These are phyloP conservation scores for Fusarium papillatum DNA, from an alignment of 2,329 filamentous ascomycete species.

Conservation along the genomic window DNA sequence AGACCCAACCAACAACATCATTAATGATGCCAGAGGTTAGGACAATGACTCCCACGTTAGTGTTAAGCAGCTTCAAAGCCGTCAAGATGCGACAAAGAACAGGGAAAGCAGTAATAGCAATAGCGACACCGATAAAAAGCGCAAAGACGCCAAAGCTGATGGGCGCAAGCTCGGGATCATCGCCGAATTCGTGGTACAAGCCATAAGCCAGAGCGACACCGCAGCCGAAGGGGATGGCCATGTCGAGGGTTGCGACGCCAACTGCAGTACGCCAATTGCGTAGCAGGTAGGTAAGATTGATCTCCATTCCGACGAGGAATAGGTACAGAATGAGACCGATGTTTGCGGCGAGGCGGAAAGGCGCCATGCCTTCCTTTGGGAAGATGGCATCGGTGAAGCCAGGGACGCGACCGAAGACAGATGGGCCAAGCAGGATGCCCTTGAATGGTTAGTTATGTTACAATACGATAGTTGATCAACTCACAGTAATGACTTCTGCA, in stretches of 20 bases:
- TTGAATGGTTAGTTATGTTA: background rate
- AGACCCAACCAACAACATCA: conserved; percentile 82
- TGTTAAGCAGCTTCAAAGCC: conserved; percentile 86
- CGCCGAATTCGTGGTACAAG: conserved; percentile 79
- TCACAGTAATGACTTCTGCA: conserved; percentile 80
- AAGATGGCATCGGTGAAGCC: conserved; percentile 84
- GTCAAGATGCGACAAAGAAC: background rate
- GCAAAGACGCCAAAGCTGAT: conserved; percentile 67
- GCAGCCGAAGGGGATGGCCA: conserved; percentile 85
- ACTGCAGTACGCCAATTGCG: conserved; percentile 85
- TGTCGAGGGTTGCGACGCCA: conserved; percentile 83
- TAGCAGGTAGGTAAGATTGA: conserved; percentile 76
- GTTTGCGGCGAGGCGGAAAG: conserved; percentile 83
- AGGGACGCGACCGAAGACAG: conserved; percentile 87
- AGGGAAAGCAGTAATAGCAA: conserved; percentile 74
- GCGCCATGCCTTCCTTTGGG: conserved; percentile 79
- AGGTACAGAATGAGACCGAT: conserved; percentile 87
- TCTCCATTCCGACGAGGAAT: conserved; percentile 91
- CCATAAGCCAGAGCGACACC: conserved; percentile 86
- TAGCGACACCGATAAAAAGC: conserved; percentile 88
- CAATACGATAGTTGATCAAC: background rate
- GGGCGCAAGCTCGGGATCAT: conserved; percentile 52
- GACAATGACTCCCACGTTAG: conserved; percentile 87
- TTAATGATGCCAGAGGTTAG: conserved; percentile 93
- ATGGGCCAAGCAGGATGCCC: conserved; percentile 86